Base-by-base conservation (phyloP, 768 basidiomycete genomes). In the Chalciporus pseudorubinellus region DNA sequence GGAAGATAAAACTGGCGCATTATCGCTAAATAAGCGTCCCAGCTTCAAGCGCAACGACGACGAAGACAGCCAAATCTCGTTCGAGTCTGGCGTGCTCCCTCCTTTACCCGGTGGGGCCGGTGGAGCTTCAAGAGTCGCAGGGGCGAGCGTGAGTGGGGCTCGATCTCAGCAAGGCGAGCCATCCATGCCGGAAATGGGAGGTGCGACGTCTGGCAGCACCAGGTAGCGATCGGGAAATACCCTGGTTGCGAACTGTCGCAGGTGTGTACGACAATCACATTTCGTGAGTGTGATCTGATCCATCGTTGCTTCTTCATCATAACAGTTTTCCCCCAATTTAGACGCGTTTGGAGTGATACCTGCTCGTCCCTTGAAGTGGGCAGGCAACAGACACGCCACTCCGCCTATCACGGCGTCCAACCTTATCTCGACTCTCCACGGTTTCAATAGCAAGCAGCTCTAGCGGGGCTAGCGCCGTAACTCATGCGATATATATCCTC, bases 21-120 rank as follows among this genome's bases (percentile, higher is more conserved):
- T 77, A 46, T 70, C 77, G 48, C 70, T 81, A 50, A 76, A 79
- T 24, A 89, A 89, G 67, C 77, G 85, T 34, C 85, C 85, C 29
- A 89, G 84, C 55, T 71, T 84, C 52, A 84, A 86, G 62, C 72
- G 78, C 39, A 74, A 76, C 60, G 48, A 47, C 34, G 53, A 56
- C 4, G 59, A 58, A n/a, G 55, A 39, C 9, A 44, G 38, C 6
- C 42, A 38, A 38, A 24, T 57, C 16, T 33, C 53, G n/a, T 54
- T 65, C 7, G 56, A 47, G 39, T 47, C 49, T 33, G 59, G 22
- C 28, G 51, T 21, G 33, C 41, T 55, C 4, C 55, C 55, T 12
- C 42, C 26, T 26, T 6, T 33, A 2, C 13, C 44, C 26, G 44
- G 49, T 39, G 65, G 56, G 53, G 28, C 3, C 44, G 53, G 24